Base-by-base conservation (phyloP, 768 basidiomycete genomes). In the Naematelia aurantialba region DNA sequence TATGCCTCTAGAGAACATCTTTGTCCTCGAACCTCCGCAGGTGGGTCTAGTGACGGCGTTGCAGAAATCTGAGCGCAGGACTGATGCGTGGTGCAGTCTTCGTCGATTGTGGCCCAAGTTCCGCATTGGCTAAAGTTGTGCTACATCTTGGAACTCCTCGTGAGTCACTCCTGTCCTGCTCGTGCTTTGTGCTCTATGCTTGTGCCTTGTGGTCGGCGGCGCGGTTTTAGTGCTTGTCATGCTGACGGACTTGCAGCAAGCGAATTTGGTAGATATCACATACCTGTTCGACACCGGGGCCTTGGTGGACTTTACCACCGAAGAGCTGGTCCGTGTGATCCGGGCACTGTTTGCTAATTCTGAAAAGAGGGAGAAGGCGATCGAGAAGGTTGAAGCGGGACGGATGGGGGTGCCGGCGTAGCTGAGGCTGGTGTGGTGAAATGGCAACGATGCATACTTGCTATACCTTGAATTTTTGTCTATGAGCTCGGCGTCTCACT, bases 91-190 rank as follows among this genome's bases (percentile, higher is more conserved):
- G 25, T n/a, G 83, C 81, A 75, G 72, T 65, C 86, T 19, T 87
- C 89, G 0, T 85, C 88, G 49, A 85, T 90, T 5, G 87, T 87
- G 0, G 85, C 85, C 0, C 90, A 89, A 63, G 89, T 93, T n/a
- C 88, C 89, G 1, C 86, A 85, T 12, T 97, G 93, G 93, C 81
- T 96, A 67, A 94, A 94, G 76, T 94, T 89, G 76, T 91, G 88
- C 19, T 97, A 97, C 76, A 81, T 96, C 3, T 89, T 89, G 1
- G 92, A 96, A 75, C 82, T 97, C 12, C 75, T 97, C 81, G 91
- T 92, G 60, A 47, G 88, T 81, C 25, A 52, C 62, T 49, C n/a
- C 19, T 46, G 3, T 24, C 12, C 26, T 22, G 45, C 25, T 30
- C 39, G 12, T n/a, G n/a, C n/a, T n/a, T n/a, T n/a, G n/a, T n/a